Evolutionary conservation across 108 stramenopile genomes (phyloP), one percentile per base, ranked within the genome.

Genomic region (Cyclotella cryptica): DNA sequence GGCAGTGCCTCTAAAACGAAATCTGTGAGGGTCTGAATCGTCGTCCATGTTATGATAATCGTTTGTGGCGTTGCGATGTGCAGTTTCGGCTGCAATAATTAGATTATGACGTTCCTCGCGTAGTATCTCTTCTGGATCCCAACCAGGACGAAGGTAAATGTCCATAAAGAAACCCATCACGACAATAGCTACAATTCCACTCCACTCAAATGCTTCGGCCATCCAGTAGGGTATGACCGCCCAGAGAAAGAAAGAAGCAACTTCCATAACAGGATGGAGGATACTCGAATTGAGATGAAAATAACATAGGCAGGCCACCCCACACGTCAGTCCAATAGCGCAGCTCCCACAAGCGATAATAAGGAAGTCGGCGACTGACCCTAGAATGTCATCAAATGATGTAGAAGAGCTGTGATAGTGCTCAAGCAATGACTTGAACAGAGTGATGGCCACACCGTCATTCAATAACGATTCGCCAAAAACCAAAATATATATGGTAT

Each of bases 201-300:
- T 88, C 62, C 88, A 71, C 18, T 66, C 69, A 30, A 97, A 85
- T 39, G 88, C 94, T 74, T 97, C 93, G 59, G 93, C 92, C n/a
- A 97, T 74, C 78, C 94, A 93, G 73, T 96, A 97, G 0, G 98
- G 92, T 7, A 97, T 55, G 4, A 95, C 89, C 10, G 96, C 94
- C 93, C 93, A 91, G 42, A 90, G 86, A 45, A 95, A 89, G 80
- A 96, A 96, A 60, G 92, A 85, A 39, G 90, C 84, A 17, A 96
- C 88, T 72, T 97, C 97, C 66, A 96, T 88, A 18, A 88, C 79
- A 11, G 94, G 90, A 49, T 88, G 84, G 65, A 89, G 79, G 65
- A 84, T 86, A 42, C 87, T 88, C 44, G 88, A 78, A 59, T 95
- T 84, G 17, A 87, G 62, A 86, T 93, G 95, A 72, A 94, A 97